These are phyloP conservation scores for Emydomyces testavorans DNA, from an alignment of 2,329 filamentous ascomycete genomes.

Conservation along the genomic window DNA sequence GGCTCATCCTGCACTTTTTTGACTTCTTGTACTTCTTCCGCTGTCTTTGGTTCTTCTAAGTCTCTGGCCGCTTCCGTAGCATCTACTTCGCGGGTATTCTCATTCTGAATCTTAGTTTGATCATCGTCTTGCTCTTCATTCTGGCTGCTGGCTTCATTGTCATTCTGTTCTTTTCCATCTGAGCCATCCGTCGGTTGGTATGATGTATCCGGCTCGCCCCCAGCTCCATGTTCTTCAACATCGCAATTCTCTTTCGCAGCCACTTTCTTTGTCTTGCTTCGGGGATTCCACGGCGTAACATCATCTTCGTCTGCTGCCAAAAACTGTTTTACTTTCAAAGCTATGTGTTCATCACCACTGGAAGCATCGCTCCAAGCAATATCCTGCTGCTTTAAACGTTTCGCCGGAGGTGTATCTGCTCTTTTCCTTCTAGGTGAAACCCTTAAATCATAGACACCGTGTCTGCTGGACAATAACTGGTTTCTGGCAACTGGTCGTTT, in stretches of 20 bases:
- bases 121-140: neutral
- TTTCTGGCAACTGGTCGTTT: neutral
- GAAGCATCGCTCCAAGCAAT: constrained; percentile 1
- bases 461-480: neutral
- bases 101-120: neutral
- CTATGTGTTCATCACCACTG: neutral
- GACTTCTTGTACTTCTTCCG: neutral
- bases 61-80: neutral
- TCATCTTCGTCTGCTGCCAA: neutral
- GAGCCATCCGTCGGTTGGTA: constrained; percentile 1
- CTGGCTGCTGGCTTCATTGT: neutral
- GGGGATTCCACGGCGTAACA: neutral
- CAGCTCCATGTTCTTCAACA: neutral
- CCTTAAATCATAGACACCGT: neutral
- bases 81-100: neutral
- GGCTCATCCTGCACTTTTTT: neutral
- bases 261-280: neutral
- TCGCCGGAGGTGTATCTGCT: neutral
- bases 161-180: neutral
- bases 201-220: neutral
- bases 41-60: neutral
- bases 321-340: neutral
- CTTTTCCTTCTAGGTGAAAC: neutral
- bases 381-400: neutral
- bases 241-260: neutral